A percentile compares a stretch with the other conserved stretches of the same genome.
phyloP scores from a whole-genome alignment of 148 eudicot species.

The Silene uniflora region DNA sequence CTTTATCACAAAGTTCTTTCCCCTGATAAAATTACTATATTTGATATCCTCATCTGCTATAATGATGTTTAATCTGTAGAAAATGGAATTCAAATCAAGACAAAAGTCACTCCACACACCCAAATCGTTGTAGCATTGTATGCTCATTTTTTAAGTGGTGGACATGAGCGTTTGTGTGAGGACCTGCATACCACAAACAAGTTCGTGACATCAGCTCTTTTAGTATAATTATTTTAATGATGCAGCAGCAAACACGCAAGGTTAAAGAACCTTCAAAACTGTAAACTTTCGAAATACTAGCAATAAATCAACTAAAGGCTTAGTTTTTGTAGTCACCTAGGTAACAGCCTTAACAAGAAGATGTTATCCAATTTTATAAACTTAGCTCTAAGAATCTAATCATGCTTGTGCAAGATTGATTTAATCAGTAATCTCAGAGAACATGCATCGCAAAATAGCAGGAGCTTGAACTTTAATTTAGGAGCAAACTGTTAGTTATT shows the following conservation, averaged over 20 bases:
- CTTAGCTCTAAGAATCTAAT: neutral
- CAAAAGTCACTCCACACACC: slow-evolving; percentile 40
- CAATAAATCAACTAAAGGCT: neutral
- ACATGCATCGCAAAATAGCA: neutral
- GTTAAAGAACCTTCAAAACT: neutral
- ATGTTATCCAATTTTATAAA: neutral
- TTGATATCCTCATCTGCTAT: neutral
- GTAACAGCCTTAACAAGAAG: neutral
- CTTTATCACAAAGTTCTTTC: slow-evolving; percentile 72
- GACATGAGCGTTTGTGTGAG: slow-evolving; percentile 75
- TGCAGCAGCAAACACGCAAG: neutral
- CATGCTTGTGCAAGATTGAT: neutral
- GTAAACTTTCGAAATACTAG: neutral
- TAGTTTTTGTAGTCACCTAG: neutral
- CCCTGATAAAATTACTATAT: slow-evolving; percentile 44
- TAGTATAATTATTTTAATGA: neutral
- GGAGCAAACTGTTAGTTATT: neutral
- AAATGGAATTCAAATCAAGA: slow-evolving; percentile 5
- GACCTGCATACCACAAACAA: slow-evolving; percentile 53
- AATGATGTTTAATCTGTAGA: slow-evolving; percentile 8
- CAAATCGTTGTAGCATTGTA: slow-evolving; percentile 89
- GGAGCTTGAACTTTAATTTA: neutral
- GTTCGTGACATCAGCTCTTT: slow-evolving; percentile 1
- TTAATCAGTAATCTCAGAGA: neutral
- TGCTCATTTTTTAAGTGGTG: slow-evolving; percentile 74